Conservation (phyloP, 2,329 filamentous ascomycete genomes). For the Monilinia fructigena region DNA sequence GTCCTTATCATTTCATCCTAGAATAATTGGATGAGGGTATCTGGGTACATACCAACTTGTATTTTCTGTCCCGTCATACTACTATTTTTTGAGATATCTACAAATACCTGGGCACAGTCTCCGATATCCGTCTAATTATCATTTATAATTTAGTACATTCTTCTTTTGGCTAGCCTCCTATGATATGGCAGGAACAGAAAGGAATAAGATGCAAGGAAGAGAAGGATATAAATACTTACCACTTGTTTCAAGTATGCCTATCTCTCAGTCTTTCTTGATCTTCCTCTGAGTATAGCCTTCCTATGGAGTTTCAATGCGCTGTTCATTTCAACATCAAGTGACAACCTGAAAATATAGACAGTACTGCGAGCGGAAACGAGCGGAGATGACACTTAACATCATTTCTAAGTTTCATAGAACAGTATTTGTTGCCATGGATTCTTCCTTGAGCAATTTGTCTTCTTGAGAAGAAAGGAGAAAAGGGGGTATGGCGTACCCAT, state of each 20-base stretch:
- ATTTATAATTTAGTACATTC: not conserved
- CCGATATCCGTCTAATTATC: conserved; percentile 46
- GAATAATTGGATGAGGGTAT: not conserved
- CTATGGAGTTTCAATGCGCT: conserved; percentile 29
- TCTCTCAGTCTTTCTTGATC: conserved; percentile 50
- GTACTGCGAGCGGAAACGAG: not conserved
- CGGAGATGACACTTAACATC: not conserved
- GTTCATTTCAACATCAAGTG: not conserved
- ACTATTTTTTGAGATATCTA: conserved; percentile 52
- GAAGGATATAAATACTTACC: conserved; percentile 41
- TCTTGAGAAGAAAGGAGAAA: not conserved
- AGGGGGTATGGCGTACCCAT: conserved; percentile 47
- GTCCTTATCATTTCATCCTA: not conserved
- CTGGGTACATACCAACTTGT: conserved; percentile 35
- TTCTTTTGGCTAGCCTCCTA: not conserved
- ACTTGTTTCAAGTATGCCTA: conserved; percentile 55
- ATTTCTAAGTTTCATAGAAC: not conserved
- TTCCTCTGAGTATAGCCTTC: conserved; percentile 53
- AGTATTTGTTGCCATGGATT: not conserved
- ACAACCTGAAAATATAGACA: not conserved
- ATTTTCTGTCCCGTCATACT: conserved; percentile 41
- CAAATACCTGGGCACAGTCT: conserved; percentile 55
- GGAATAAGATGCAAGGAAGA: not conserved
- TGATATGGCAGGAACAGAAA: too few relatives aligned
- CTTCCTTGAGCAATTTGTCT: not conserved